Evolutionary conservation across 768 basidiomycete species (phyloP).

Genomic region (Cubamyces lactineus): DNA sequence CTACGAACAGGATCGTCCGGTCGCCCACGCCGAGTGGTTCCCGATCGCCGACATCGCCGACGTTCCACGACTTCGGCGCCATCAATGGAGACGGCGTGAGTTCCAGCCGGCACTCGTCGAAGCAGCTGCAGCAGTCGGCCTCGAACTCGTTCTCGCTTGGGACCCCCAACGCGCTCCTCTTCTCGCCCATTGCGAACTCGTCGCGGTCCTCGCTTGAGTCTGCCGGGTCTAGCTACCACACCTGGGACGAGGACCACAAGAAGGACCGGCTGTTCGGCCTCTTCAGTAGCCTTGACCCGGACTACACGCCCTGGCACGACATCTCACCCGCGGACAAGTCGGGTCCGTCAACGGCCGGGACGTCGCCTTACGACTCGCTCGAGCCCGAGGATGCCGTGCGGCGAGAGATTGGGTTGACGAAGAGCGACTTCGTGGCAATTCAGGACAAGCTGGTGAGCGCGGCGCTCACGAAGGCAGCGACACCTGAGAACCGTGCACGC

Average conservation of each 20-base stretch:
- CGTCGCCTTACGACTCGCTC: constrained; percentile 52
- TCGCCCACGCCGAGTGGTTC: constrained; percentile 62
- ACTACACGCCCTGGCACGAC: constrained; percentile 68
- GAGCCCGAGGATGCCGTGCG: constrained; percentile 71
- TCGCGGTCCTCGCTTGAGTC: constrained; percentile 83
- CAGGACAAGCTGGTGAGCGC: constrained; percentile 77
- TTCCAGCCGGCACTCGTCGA: constrained; percentile 55
- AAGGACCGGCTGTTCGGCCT: constrained; percentile 57
- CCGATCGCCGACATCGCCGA: constrained; percentile 58
- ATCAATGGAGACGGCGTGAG: constrained; percentile 39
- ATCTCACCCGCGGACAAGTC: constrained; percentile 50
- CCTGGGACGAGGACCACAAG: constrained; percentile 64
- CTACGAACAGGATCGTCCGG: constrained; percentile 47
- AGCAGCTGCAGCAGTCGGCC: constrained; percentile 39
- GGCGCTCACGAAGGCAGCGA: constrained; percentile 57
- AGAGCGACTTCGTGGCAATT: constrained; percentile 68
- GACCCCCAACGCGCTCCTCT: constrained; percentile 51
- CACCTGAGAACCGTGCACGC: constrained; percentile 62
- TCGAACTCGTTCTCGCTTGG: constrained; percentile 38
- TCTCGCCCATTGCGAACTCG: constrained; percentile 72
- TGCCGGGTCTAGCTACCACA: constrained; percentile 84
- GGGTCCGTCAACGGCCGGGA: constrained; percentile 50
- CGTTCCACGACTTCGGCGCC: constrained; percentile 43
- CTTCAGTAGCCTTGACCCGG: constrained; percentile 54
- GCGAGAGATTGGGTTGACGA: constrained; percentile 68